Percentiles rank a stretch among this genome's conserved stretches.
Evolutionary conservation across 441 rosid genomes (phyloP).

Genomic region (Syzygium syzygioides): DNA sequence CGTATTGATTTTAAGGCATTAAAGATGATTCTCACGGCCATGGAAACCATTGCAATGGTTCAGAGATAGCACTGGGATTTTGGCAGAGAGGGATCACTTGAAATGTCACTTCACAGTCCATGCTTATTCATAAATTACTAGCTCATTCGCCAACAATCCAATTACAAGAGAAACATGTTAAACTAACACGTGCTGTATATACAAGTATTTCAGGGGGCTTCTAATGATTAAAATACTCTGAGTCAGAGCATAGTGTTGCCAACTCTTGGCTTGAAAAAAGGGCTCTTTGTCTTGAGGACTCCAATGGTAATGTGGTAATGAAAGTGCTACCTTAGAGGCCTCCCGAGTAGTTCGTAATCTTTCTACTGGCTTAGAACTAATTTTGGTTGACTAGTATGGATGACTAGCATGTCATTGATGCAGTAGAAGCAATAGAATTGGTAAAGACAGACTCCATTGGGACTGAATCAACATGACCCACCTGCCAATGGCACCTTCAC

Average conservation of each 20-base stretch:
- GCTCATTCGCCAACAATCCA: not conserved
- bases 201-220: not conserved
- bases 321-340: not conserved
- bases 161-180: not conserved
- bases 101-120: not conserved
- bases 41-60: not conserved
- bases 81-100: not conserved
- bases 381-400: not conserved
- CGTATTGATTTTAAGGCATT: not conserved
- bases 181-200: not conserved
- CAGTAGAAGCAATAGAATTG: not conserved
- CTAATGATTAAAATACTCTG: not conserved
- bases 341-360: not conserved
- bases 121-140: not conserved
- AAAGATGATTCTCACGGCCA: not conserved
- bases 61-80: not conserved
- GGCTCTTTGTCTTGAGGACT: not conserved
- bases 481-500: slow-evolving; percentile 11
- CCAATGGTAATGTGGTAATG: not conserved
- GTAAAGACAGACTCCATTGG: not conserved
- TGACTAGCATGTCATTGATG: not conserved
- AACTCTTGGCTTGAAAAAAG: not conserved
- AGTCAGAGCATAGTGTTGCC: not conserved
- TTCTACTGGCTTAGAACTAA: not conserved
- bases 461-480: not conserved